These are phyloP conservation scores for Gossypium schwendimanii DNA, from an alignment of 441 rosid genomes.

Conservation along the genomic window DNA sequence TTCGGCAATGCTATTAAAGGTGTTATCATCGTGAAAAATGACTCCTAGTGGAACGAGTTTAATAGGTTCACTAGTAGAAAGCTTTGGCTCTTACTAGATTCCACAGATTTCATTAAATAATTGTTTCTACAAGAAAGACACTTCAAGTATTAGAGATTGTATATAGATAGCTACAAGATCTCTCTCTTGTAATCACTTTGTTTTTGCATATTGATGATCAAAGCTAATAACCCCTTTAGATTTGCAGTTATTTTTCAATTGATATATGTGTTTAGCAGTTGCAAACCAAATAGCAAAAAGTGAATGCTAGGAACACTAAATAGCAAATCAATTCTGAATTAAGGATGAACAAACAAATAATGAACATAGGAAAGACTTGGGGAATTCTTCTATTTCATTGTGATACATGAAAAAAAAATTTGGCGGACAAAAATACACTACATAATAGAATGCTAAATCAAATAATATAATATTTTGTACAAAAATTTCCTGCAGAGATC, in stretches of 20 bases:
- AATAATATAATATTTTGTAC: constrained; percentile 33
- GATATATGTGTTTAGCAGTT: background rate
- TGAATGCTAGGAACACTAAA: background rate
- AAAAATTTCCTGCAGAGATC: constrained; percentile 35
- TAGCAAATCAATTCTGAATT: background rate
- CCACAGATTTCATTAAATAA: constrained; percentile 6
- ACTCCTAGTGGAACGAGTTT: constrained; percentile 40
- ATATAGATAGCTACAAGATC: background rate
- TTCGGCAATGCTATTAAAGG: constrained; percentile 20
- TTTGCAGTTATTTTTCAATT: background rate
- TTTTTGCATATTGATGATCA: background rate
- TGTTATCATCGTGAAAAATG: constrained; percentile 31
- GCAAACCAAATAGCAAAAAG: background rate
- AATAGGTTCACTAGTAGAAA: constrained; percentile 21
- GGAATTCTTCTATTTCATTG: background rate
- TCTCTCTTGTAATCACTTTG: background rate
- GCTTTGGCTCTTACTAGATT: background rate
- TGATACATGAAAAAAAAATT: background rate
- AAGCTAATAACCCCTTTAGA: background rate
- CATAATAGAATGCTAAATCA: constrained; percentile 15
- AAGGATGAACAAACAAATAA: background rate
- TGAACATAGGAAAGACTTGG: background rate
- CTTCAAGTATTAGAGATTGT: constrained; percentile 8
- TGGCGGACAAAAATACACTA: background rate
- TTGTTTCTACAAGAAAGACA: background rate